These are phyloP conservation scores for Caryopteris hybrid DNA, from an alignment of 305 asterid genomes.

Conservation along the genomic window DNA sequence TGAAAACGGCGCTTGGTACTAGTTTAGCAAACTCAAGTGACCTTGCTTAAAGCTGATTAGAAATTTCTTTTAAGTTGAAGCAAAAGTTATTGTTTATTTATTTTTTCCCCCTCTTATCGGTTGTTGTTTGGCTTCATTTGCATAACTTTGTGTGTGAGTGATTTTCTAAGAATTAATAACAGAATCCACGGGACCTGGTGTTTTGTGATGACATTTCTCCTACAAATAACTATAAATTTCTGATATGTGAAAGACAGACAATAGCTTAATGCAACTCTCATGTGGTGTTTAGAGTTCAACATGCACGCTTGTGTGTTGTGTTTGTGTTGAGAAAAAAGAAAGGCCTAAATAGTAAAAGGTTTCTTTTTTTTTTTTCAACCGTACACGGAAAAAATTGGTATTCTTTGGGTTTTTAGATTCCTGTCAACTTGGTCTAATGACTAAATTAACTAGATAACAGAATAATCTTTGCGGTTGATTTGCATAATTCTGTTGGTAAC, in stretches of 20 bases:
- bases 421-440: not conserved
- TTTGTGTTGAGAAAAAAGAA: not conserved
- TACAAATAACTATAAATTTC: too few relatives aligned
- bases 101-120: not conserved
- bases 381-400: not conserved
- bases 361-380: not conserved
- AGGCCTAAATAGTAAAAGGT: too few relatives aligned
- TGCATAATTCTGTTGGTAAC: not conserved
- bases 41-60: not conserved
- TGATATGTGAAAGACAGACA: not conserved
- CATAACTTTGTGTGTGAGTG: not conserved
- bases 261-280: not conserved
- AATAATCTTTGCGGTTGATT: not conserved
- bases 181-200: not conserved
- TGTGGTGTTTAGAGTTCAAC: not conserved
- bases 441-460: not conserved
- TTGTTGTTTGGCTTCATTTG: not conserved
- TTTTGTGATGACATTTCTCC: too few relatives aligned
- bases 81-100: not conserved
- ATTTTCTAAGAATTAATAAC: not conserved
- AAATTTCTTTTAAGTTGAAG: not conserved
- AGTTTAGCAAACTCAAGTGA: too few relatives aligned
- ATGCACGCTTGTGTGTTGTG: not conserved
- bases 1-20: not conserved
- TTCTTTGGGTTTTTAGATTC: slow-evolving; percentile 5